Percentiles rank a stretch among this genome's conserved stretches.
phyloP scores from a whole-genome alignment of 179 eudicot species.

The Pouteria campechiana region DNA sequence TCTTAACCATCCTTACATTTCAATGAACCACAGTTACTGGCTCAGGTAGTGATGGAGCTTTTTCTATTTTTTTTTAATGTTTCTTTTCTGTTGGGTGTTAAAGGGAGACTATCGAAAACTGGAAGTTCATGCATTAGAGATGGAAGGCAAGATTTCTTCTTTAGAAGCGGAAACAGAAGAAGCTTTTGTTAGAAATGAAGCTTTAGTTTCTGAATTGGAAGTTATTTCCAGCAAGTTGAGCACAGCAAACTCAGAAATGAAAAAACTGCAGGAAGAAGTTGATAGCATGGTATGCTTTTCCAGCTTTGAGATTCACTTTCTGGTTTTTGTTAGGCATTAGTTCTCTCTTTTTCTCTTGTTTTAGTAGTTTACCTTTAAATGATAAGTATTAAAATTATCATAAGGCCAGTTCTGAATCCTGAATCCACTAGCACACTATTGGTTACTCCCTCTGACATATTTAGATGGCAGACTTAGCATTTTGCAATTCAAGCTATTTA shows the following conservation, averaged over 20 bases:
- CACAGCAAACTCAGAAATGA: constrained; percentile 37
- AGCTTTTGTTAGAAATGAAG: constrained; percentile 36
- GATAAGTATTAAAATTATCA: too few relatives aligned
- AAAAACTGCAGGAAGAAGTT: constrained; percentile 45
- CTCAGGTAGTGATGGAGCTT: too few relatives aligned
- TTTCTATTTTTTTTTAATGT: constrained; percentile 2
- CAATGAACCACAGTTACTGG: too few relatives aligned
- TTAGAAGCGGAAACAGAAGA: constrained; percentile 65
- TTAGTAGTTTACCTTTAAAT: not conserved
- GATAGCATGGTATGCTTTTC: constrained; percentile 38
- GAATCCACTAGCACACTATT: too few relatives aligned
- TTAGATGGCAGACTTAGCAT: too few relatives aligned
- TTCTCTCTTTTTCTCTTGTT: not conserved
- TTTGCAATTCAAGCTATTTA: too few relatives aligned
- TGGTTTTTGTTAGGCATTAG: not conserved
- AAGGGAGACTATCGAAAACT: constrained; percentile 79
- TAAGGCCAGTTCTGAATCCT: too few relatives aligned
- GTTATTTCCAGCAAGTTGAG: constrained; percentile 43
- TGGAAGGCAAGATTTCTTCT: constrained; percentile 88
- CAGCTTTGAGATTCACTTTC: not conserved
- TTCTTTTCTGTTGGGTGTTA: constrained; percentile 6
- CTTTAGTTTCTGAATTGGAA: constrained; percentile 56
- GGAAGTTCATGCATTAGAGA: constrained; percentile 94
- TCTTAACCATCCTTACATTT: too few relatives aligned
- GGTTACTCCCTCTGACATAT: too few relatives aligned